phyloP scores from a whole-genome alignment of 2,329 filamentous ascomycete species.

The Botrytis fragariae region DNA sequence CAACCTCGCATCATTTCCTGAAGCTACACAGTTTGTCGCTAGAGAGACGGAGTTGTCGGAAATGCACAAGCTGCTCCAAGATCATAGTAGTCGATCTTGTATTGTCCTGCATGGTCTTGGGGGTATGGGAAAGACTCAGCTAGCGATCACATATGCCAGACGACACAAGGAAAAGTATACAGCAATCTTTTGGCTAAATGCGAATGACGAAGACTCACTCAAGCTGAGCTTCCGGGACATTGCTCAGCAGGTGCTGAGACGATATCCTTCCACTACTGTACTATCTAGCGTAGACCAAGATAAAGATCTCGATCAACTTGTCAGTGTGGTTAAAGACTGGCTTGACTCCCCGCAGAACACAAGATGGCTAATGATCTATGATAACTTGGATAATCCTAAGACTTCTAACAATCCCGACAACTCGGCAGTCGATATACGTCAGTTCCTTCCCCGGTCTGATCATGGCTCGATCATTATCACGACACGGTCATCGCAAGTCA shows the following conservation, averaged over 20 bases:
- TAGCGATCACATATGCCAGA: slow-evolving; percentile 41
- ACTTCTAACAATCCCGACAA: slow-evolving; percentile 3
- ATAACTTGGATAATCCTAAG: slow-evolving; percentile 41
- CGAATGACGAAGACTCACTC: slow-evolving; percentile 40
- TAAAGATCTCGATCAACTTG: slow-evolving; percentile 32
- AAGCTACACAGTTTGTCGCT: not conserved
- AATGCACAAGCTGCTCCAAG: not conserved
- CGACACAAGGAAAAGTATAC: slow-evolving; percentile 40
- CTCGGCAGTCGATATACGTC: slow-evolving; percentile 18
- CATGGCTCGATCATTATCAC: slow-evolving; percentile 26
- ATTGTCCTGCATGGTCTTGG: slow-evolving; percentile 32
- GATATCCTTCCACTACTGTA: slow-evolving; percentile 32
- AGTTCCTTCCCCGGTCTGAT: slow-evolving; percentile 21
- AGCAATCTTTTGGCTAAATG: slow-evolving; percentile 46
- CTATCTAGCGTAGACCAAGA: slow-evolving; percentile 32
- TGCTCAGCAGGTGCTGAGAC: slow-evolving; percentile 35
- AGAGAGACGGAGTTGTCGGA: not conserved
- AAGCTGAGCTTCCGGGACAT: slow-evolving; percentile 39
- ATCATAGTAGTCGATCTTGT: not conserved
- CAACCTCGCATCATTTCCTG: not conserved
- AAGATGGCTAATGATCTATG: slow-evolving; percentile 35
- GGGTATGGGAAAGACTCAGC: slow-evolving; percentile 47
- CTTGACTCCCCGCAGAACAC: slow-evolving; percentile 40
- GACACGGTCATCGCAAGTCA: slow-evolving; percentile 16
- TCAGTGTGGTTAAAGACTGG: slow-evolving; percentile 42